These are phyloP conservation scores for Babesia gibsoni DNA, from an alignment of 169 alveolate species.

Conservation along the genomic window DNA sequence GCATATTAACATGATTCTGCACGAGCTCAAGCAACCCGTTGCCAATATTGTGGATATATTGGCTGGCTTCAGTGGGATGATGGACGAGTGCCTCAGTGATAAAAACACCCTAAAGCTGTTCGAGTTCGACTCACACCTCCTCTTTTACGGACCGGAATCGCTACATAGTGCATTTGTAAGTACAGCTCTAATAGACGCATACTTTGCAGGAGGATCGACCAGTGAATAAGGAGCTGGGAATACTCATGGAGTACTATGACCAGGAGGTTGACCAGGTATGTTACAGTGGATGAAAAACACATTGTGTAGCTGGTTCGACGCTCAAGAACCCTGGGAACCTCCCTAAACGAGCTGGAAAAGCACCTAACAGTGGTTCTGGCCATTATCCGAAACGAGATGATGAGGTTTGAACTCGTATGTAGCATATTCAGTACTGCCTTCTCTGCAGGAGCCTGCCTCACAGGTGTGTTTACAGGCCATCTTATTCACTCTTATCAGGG, in stretches of 20 bases:
- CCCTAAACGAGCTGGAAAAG: conserved; percentile 69
- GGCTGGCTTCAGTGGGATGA: conserved; percentile 51
- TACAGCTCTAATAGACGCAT: background rate
- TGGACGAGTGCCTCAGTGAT: conserved; percentile 36
- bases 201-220: conserved; percentile 45
- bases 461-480: conserved; percentile 56
- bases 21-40: conserved; percentile 78
- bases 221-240: conserved; percentile 75
- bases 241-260: conserved; percentile 82
- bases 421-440: conserved; percentile 75
- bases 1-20: conserved; percentile 70
- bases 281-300: conserved; percentile 5
- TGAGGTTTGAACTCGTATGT: conserved; percentile 74
- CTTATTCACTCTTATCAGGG: conserved; percentile 18
- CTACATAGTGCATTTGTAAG: conserved; percentile 38
- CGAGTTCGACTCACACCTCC: conserved; percentile 33
- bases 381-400: conserved; percentile 75
- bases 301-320: conserved; percentile 51
- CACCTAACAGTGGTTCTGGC: conserved; percentile 72
- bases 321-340: conserved; percentile 37
- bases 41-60: conserved; percentile 33
- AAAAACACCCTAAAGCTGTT: conserved; percentile 18
- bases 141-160: conserved; percentile 28
- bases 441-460: conserved; percentile 76
- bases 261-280: conserved; percentile 82